Base-by-base conservation (phyloP, 352 stramenopile species). In the Phytophthora parvispora region DNA sequence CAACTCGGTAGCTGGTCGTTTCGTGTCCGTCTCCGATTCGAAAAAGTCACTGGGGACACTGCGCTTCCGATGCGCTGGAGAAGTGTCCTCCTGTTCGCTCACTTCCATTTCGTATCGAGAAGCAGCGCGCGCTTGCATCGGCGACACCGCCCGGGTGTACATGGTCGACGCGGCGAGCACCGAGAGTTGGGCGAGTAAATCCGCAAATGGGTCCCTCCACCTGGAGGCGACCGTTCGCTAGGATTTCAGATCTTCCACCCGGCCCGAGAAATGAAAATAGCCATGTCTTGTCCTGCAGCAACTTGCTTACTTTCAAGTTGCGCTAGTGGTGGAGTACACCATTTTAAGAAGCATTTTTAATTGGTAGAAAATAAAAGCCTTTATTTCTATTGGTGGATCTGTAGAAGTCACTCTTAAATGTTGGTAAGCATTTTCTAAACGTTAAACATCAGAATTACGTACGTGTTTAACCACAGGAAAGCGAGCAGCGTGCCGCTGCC, bases 211-310 rank as follows among this genome's bases (percentile, higher is more conserved):
- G 51, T 31, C 51, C 51, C 20, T 58, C 15, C 16, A 43, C 16
- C 36, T 31, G 12, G 5, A 4, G 29, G 32, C 51, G 51, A 58
- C 51, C 20, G n/a, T 31, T 58, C 18, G 29, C 20, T 6, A 60
- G 20, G 34, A 60, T 50, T 42, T 60, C 53, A n/a, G 53, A 36
- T 60, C 53, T 34, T 20, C n/a, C n/a, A n/a, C n/a, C n/a, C n/a
- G n/a, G n/a, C n/a, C n/a, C n/a, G n/a, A n/a, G n/a, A n/a, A n/a
- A n/a, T n/a, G n/a, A n/a, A n/a, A n/a, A n/a, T n/a, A n/a, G n/a
- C n/a, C n/a, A n/a, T n/a, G n/a, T n/a, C n/a, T n/a, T n/a, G n/a
- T n/a, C n/a, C n/a, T n/a, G n/a, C n/a, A n/a, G n/a, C n/a, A n/a
- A n/a, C n/a, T n/a, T n/a, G n/a, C n/a, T n/a, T n/a, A n/a, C n/a